phyloP scores from a whole-genome alignment of 768 basidiomycete genomes.

The Trametes cingulata region DNA sequence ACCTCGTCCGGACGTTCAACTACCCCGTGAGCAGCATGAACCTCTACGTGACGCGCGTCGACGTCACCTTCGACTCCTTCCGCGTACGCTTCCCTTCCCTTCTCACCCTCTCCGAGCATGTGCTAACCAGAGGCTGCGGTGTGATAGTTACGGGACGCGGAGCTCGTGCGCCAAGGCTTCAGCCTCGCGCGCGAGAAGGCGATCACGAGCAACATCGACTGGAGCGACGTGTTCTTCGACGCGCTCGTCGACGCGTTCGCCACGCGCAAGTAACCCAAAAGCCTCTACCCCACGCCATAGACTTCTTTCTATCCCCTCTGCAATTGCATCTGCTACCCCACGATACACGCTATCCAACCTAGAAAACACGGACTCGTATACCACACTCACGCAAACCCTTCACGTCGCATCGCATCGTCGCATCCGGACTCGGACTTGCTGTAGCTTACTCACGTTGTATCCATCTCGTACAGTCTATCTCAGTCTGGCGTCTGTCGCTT shows the following conservation, averaged over 20 bases:
- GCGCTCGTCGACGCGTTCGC: constrained; percentile 4
- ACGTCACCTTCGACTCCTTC: constrained; percentile 45
- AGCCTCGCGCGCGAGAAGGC: constrained; percentile 22
- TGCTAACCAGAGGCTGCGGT: neutral
- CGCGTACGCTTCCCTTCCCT: constrained; percentile 26
- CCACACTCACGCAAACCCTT: too few relatives aligned
- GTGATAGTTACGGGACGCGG: constrained; percentile 40
- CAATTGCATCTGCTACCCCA: too few relatives aligned
- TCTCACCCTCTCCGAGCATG: neutral
- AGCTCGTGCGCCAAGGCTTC: constrained; percentile 37
- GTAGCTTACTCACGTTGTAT: too few relatives aligned
- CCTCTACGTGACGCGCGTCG: constrained; percentile 37
- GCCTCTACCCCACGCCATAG: too few relatives aligned
- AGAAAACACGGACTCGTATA: too few relatives aligned
- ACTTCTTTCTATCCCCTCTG: too few relatives aligned
- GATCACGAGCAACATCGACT: constrained; percentile 18
- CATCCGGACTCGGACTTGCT: too few relatives aligned
- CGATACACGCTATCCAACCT: too few relatives aligned
- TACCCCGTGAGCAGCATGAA: constrained; percentile 39
- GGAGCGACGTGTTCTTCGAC: constrained; percentile 28
- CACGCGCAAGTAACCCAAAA: neutral
- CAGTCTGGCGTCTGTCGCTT: too few relatives aligned
- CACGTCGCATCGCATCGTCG: too few relatives aligned
- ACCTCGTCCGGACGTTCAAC: constrained; percentile 29
- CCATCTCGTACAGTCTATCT: too few relatives aligned